Conservation (phyloP, 2,329 filamentous ascomycete species). For the Cladosporium sp. region DNA sequence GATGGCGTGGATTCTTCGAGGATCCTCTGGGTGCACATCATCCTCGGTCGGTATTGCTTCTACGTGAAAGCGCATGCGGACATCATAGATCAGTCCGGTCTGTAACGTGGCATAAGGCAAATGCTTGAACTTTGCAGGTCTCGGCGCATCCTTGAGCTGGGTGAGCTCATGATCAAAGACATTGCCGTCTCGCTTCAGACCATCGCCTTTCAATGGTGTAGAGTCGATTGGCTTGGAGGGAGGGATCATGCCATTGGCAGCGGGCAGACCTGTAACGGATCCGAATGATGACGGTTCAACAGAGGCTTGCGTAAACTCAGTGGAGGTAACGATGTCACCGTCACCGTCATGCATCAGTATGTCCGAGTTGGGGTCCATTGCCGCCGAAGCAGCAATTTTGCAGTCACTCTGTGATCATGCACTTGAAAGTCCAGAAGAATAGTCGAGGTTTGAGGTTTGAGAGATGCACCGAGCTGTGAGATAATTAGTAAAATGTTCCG, state of each 20-base stretch:
- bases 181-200: constrained; percentile 16
- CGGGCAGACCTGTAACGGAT: background rate
- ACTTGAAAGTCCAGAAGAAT: background rate
- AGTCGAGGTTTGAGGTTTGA: background rate
- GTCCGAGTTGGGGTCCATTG: constrained; percentile 16
- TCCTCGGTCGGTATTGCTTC: constrained; percentile 56
- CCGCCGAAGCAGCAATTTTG: constrained; percentile 4
- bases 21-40: constrained; percentile 90
- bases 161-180: constrained; percentile 18
- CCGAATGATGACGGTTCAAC: constrained; percentile 13
- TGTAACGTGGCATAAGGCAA: constrained; percentile 35
- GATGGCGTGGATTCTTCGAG: constrained; percentile 85
- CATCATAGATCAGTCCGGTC: constrained; percentile 66
- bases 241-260: background rate
- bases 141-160: constrained; percentile 23
- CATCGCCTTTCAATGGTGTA: constrained; percentile 22
- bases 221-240: constrained; percentile 1
- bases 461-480: background rate
- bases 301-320: constrained; percentile 16
- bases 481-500: background rate
- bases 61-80: constrained; percentile 91
- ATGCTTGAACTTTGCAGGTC: constrained; percentile 31
- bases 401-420: background rate
- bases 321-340: constrained; percentile 20
- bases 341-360: constrained; percentile 24